A percentile compares a stretch with the other conserved stretches of the same genome.
Conservation (phyloP, 192 early-diverging fungal species). For the Coemansia reversa region DNA sequence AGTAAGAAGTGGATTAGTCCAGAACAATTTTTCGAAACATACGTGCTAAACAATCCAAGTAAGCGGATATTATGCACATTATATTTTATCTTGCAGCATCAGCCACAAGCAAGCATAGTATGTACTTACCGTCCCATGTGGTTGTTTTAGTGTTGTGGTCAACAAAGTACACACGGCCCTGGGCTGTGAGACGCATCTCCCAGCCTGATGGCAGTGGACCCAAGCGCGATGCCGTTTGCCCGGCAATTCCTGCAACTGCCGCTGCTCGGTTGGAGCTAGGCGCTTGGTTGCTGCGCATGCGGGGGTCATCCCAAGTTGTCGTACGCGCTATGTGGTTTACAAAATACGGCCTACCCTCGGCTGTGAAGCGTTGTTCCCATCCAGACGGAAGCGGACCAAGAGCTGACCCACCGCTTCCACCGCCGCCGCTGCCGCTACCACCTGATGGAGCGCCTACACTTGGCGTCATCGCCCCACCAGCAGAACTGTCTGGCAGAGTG, state of each 20-base stretch:
- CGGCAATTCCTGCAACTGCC: conserved; percentile 44
- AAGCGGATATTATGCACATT: not conserved
- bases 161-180: conserved; percentile 95
- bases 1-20: not conserved
- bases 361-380: conserved; percentile 77
- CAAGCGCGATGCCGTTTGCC: conserved; percentile 57
- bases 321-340: conserved; percentile 89
- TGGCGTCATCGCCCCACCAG: not conserved
- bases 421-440: conserved; percentile 19
- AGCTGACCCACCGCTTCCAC: conserved; percentile 24
- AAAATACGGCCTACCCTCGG: conserved; percentile 84
- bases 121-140: conserved; percentile 86
- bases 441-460: conserved; percentile 7
- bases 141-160: conserved; percentile 98
- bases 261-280: conserved; percentile 41
- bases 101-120: not conserved
- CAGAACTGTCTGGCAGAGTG: conserved; percentile 67
- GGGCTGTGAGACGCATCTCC: conserved; percentile 97
- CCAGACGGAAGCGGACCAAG: conserved; percentile 79
- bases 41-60: not conserved
- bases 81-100: not conserved
- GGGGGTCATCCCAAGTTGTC: conserved; percentile 91
- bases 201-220: conserved; percentile 95
- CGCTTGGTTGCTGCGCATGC: conserved; percentile 49
- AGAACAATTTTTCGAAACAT: not conserved